These are phyloP conservation scores for Helminthosporium solani DNA, from an alignment of 2,329 filamentous ascomycete species.

Conservation along the genomic window DNA sequence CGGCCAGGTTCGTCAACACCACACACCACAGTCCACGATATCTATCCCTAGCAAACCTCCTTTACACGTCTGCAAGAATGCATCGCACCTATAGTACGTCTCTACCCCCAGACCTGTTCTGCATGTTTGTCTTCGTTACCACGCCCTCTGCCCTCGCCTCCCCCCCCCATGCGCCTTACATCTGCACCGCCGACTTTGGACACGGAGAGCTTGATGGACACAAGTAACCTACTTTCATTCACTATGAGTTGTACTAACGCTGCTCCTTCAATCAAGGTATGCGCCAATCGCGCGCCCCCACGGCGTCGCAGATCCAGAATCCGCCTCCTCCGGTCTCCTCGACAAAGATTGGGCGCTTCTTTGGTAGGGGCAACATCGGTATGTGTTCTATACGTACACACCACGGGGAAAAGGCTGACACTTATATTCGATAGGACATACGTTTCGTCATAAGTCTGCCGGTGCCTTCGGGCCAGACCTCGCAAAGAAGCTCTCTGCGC, in stretches of 20 bases:
- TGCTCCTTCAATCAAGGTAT: conserved; percentile 49
- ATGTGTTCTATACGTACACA: conserved; percentile 41
- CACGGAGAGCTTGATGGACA: too few relatives aligned
- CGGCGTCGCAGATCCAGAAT: conserved; percentile 87
- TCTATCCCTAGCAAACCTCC: conserved; percentile 2
- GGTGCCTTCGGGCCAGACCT: conserved; percentile 83
- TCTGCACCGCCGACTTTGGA: not conserved
- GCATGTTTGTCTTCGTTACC: too few relatives aligned
- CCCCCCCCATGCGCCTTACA: not conserved
- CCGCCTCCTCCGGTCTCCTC: conserved; percentile 88
- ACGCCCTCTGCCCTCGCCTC: too few relatives aligned
- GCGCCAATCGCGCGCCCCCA: conserved; percentile 95
- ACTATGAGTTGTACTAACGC: not conserved
- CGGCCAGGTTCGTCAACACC: conserved; percentile 8
- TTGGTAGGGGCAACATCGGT: conserved; percentile 85
- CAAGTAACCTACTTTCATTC: not conserved
- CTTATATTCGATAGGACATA: conserved; percentile 57
- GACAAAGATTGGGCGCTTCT: conserved; percentile 88
- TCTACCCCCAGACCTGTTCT: too few relatives aligned
- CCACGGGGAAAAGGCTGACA: conserved; percentile 9
- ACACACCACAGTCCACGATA: not conserved
- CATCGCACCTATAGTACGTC: conserved; percentile 78
- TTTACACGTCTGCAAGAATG: conserved; percentile 56
- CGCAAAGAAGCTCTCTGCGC: conserved; percentile 93
- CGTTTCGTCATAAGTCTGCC: conserved; percentile 70